Conservation (phyloP, 768 basidiomycete species). For the Rhizopogon rudus region DNA sequence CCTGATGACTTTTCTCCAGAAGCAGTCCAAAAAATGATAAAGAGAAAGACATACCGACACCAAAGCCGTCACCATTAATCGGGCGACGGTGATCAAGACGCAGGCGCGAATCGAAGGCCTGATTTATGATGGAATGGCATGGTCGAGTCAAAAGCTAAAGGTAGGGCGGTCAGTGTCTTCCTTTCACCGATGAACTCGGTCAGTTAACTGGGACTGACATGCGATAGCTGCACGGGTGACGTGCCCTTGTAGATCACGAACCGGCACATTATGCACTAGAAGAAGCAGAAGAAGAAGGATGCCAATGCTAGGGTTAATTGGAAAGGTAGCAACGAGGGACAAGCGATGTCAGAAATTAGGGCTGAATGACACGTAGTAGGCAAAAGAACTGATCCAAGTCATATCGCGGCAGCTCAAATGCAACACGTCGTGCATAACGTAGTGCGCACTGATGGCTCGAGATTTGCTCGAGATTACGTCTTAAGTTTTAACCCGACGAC, state of each 20-base stretch:
- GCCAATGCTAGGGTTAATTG: too few relatives aligned
- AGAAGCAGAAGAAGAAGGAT: background rate
- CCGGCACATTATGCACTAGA: conserved; percentile 58
- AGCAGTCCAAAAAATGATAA: background rate
- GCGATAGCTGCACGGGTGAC: conserved; percentile 86
- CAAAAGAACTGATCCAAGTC: background rate
- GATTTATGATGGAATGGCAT: conserved; percentile 94
- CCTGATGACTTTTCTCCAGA: conserved; percentile 37
- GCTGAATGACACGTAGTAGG: background rate
- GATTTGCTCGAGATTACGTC: conserved; percentile 17
- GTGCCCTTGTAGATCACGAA: conserved; percentile 96
- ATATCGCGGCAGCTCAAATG: conserved; percentile 8
- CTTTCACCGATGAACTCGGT: background rate
- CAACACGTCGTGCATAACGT: background rate
- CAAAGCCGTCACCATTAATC: conserved; percentile 96
- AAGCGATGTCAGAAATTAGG: background rate
- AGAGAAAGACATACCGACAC: conserved; percentile 61
- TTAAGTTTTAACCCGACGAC: background rate
- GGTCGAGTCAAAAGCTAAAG: conserved; percentile 84
- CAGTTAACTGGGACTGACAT: conserved; percentile 40
- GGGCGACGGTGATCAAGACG: conserved; percentile 76
- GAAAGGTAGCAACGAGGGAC: background rate
- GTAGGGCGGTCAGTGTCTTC: background rate
- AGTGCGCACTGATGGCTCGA: conserved; percentile 6
- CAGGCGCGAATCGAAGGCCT: conserved; percentile 92